Percentiles rank a stretch among this genome's conserved stretches.
These are phyloP conservation scores for Dactylorhiza incarnata DNA, from an alignment of 106 monocot species.

Conservation along the genomic window DNA sequence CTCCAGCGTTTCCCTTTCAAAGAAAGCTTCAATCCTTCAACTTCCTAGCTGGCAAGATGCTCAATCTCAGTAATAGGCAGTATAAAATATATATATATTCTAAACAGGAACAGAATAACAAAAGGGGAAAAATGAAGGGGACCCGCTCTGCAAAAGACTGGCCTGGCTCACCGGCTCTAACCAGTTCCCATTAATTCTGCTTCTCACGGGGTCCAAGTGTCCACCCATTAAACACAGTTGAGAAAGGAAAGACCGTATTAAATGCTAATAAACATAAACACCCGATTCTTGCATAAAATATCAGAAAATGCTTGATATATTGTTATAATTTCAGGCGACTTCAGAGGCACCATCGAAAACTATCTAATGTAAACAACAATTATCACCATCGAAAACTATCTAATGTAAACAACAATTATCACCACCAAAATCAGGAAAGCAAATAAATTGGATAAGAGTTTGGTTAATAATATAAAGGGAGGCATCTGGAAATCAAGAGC, in stretches of 20 bases:
- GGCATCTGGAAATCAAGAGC: no score
- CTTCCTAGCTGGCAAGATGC: slow-evolving; percentile 74
- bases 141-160: not conserved
- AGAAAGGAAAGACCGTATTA: not conserved
- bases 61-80: slow-evolving; percentile 4
- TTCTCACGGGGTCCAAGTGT: slow-evolving; percentile 2
- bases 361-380: no score
- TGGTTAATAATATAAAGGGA: no score
- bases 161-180: not conserved
- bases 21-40: slow-evolving; percentile 78
- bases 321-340: no score
- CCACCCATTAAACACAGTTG: not conserved
- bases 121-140: not conserved
- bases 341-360: no score
- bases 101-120: not conserved
- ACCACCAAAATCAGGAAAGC: no score
- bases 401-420: no score
- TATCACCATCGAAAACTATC: no score
- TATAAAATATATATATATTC: not conserved
- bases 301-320: no score
- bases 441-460: no score
- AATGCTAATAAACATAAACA: not conserved
- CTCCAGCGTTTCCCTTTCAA: slow-evolving; percentile 60
- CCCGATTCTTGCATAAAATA: no score
- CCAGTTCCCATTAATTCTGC: not conserved